Evolutionary conservation across 202 grass and related monocot genomes (phyloP), one percentile per base, ranked within the genome.

Genomic region (Setaria viridis): DNA sequence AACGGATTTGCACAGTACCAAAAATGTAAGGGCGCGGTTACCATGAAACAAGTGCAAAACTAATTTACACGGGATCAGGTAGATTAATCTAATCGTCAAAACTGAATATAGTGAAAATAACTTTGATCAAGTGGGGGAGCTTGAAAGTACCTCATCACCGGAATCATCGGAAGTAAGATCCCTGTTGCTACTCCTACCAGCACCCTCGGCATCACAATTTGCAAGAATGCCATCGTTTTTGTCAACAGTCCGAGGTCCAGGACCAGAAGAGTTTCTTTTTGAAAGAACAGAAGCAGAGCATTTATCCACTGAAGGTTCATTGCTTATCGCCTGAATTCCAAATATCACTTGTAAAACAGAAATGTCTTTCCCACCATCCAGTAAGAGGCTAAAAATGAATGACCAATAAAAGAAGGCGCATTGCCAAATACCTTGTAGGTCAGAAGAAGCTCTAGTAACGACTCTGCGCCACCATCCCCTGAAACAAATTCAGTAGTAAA

Each of bases 361-460:
- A 74, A 37, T 55, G 33, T 63, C 29, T 47, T 68, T 70, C 32
- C 29, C 63, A 49, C 67, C 42, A 70, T 46, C 65, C 45, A 87
- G 45, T 50, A 83, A 80, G 11, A 68, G 1, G 16, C 64, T 29
- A 17, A 81, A 30, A 80, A 33, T 3, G 13, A 75, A 48, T 49
- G 62, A 82, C 82, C 25, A 25, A 73, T 47, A 30, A 78, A 69
- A 29, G 11, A 15, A 84, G 4, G 50, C 49, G 45, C 30, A 80
- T 11, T 25, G 4, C 19, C 1, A 33, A 62, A 68, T 81, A 94
- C 92, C 81, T 74, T 63, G 70, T 92, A 91, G 19, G 92, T 86
- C 8, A 97, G 86, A 17, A 97, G 88, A 62, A 88, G 79, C 39
- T 92, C 85, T 21, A 97, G 67, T 55, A 97, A 82, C 42, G 86